A percentile compares a stretch with the other conserved stretches of the same genome.
Conservation (phyloP, 768 basidiomycete genomes). For the Scleroderma bovista region DNA sequence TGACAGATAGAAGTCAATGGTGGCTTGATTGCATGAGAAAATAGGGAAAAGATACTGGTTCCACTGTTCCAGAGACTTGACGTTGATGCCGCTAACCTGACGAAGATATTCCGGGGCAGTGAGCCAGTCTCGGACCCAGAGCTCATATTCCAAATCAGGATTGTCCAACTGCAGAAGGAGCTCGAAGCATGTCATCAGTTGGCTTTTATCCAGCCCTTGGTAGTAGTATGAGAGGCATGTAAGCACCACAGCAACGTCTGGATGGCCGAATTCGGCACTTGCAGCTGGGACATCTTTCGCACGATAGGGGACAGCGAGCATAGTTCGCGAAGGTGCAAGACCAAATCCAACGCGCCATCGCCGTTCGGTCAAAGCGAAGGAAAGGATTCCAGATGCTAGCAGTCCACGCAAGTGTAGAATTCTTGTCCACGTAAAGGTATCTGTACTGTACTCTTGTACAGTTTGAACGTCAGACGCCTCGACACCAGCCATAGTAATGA, state of each 20-base stretch:
- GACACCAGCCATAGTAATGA: slow-evolving; percentile 16
- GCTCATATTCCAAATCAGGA: slow-evolving; percentile 36
- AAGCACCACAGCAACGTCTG: slow-evolving; percentile 40
- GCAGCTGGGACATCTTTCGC: slow-evolving; percentile 46
- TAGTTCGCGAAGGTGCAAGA: slow-evolving; percentile 35
- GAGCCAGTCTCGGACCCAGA: slow-evolving; percentile 27
- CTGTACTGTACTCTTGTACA: slow-evolving; percentile 10
- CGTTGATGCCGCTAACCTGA: slow-evolving; percentile 37
- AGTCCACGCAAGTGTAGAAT: slow-evolving; percentile 44
- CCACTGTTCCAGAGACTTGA: slow-evolving; percentile 32
- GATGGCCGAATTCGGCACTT: slow-evolving; percentile 48
- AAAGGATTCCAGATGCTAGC: slow-evolving; percentile 36
- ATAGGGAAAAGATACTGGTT: slow-evolving; percentile 23
- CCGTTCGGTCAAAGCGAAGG: slow-evolving; percentile 31
- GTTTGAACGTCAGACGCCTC: not conserved
- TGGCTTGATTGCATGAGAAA: slow-evolving; percentile 33
- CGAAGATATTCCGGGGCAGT: slow-evolving; percentile 27
- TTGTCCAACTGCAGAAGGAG: slow-evolving; percentile 37
- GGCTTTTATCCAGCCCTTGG: slow-evolving; percentile 34
- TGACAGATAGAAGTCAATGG: slow-evolving; percentile 43
- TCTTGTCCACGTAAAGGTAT: slow-evolving; percentile 25
- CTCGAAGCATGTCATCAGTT: slow-evolving; percentile 34
- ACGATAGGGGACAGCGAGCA: slow-evolving; percentile 49
- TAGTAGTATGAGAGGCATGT: slow-evolving; percentile 50
- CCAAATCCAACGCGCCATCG: slow-evolving; percentile 53